Conservation (phyloP, 176 grass and related monocot species). For the Oryza glumipatula region DNA sequence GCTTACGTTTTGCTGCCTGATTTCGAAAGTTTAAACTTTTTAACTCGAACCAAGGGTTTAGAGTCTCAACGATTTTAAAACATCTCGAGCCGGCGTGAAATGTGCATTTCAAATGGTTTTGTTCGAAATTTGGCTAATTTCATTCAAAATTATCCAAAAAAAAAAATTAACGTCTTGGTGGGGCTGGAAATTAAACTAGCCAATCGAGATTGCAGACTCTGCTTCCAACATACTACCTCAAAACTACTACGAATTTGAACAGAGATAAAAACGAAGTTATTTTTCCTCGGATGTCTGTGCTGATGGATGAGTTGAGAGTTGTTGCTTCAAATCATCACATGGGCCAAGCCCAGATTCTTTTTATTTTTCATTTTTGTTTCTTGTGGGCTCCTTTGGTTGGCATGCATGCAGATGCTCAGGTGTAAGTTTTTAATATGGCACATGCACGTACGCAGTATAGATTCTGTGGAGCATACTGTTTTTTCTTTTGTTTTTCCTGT, state of each 20-base stretch:
- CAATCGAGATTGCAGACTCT: too few relatives aligned
- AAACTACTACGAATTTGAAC: too few relatives aligned
- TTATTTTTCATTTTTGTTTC: neutral
- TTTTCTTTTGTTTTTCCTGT: neutral
- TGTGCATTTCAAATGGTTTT: too few relatives aligned
- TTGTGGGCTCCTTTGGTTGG: neutral
- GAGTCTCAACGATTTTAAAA: too few relatives aligned
- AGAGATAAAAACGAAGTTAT: neutral
- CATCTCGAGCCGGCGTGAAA: too few relatives aligned
- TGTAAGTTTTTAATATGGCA: neutral
- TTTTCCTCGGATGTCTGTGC: too few relatives aligned
- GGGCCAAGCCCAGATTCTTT: neutral
- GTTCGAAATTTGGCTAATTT: too few relatives aligned
- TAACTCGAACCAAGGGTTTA: neutral
- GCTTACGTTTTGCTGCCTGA: neutral
- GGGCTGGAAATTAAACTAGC: too few relatives aligned
- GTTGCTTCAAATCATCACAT: neutral
- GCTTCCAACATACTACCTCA: too few relatives aligned
- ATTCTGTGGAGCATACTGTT: slow-evolving; percentile 21
- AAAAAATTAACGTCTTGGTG: too few relatives aligned
- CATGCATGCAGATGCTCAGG: neutral
- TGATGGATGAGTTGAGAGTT: too few relatives aligned
- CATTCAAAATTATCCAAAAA: too few relatives aligned
- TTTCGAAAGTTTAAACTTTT: neutral
- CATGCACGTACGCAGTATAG: neutral